Evolutionary conservation across 2,329 filamentous ascomycete species (phyloP).

Genomic region (Elsinoe necatrix): DNA sequence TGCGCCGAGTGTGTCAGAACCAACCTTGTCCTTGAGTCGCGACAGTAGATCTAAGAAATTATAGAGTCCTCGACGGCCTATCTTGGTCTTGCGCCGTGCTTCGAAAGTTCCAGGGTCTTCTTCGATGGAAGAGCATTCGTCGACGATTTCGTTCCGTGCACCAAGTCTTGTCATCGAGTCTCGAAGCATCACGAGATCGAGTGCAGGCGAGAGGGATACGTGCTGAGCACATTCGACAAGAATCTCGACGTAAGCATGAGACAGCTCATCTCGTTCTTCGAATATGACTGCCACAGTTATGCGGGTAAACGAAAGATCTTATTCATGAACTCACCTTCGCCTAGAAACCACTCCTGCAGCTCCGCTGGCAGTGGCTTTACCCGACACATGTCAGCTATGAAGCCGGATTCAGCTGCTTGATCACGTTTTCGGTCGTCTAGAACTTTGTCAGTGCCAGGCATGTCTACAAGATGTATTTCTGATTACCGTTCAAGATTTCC

Average conservation of each 20-base stretch:
- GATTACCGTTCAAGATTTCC: constrained; percentile 27
- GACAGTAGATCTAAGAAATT: background rate
- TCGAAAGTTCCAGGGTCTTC: background rate
- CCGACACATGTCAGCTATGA: constrained; percentile 33
- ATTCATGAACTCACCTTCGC: constrained; percentile 21
- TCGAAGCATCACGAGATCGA: constrained; percentile 21
- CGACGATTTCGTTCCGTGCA: background rate
- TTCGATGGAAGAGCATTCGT: background rate
- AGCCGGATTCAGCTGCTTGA: constrained; percentile 37
- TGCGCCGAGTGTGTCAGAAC: background rate
- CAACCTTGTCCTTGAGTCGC: background rate
- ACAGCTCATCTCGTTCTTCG: constrained; percentile 29
- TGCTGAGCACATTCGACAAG: constrained; percentile 16
- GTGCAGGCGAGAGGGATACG: background rate
- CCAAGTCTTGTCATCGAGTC: constrained; percentile 25
- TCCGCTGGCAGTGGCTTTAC: constrained; percentile 31
- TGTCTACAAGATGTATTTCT: background rate
- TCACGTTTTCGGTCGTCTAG: constrained; percentile 26
- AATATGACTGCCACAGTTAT: constrained; percentile 19
- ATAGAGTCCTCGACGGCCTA: background rate
- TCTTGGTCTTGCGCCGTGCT: background rate
- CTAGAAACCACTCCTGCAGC: constrained; percentile 37
- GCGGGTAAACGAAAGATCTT: no score
- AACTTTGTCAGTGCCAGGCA: background rate
- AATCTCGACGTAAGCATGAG: constrained; percentile 28